Conservation (phyloP, 345 rosid genomes). For the Populus euphratica region DNA sequence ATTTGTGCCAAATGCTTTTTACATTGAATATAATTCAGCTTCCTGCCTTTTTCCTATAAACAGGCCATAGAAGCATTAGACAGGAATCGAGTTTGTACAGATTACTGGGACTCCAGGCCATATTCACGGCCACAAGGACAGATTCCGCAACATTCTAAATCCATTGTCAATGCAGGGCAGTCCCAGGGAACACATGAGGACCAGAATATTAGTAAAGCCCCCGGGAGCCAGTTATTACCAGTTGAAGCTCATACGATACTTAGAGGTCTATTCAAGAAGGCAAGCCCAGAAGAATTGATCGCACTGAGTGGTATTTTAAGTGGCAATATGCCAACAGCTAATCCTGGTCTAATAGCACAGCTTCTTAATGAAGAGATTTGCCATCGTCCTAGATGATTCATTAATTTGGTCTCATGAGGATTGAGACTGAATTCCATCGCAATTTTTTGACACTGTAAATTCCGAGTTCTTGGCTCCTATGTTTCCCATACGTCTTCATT, state of each 20-base stretch:
- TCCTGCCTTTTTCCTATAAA: slow-evolving; percentile 1
- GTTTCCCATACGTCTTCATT: slow-evolving; percentile 10
- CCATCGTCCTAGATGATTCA: slow-evolving; percentile 42
- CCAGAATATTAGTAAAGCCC: slow-evolving; percentile 17
- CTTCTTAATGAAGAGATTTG: slow-evolving; percentile 63
- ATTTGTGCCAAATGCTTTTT: neutral
- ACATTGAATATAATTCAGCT: neutral
- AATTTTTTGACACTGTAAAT: slow-evolving; percentile 35
- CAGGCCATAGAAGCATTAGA: slow-evolving; percentile 95
- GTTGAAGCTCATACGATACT: slow-evolving; percentile 40
- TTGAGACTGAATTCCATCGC: neutral
- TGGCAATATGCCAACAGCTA: slow-evolving; percentile 30
- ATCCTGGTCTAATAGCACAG: slow-evolving; percentile 33
- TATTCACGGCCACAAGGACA: slow-evolving; percentile 79
- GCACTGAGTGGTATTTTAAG: slow-evolving; percentile 43
- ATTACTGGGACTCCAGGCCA: slow-evolving; percentile 96
- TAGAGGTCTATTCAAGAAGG: slow-evolving; percentile 64
- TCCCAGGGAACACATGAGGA: slow-evolving; percentile 21
- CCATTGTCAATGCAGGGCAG: slow-evolving; percentile 21
- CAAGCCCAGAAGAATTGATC: slow-evolving; percentile 57
- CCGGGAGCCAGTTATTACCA: slow-evolving; percentile 26
- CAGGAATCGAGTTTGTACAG: slow-evolving; percentile 68
- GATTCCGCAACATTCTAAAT: slow-evolving; percentile 46
- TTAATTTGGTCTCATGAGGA: slow-evolving; percentile 8
- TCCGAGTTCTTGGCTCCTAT: slow-evolving; percentile 4